Evolutionary conservation across 495 filamentous ascomycete genomes (phyloP).

Genomic region (Penicillium maclennaniae): DNA sequence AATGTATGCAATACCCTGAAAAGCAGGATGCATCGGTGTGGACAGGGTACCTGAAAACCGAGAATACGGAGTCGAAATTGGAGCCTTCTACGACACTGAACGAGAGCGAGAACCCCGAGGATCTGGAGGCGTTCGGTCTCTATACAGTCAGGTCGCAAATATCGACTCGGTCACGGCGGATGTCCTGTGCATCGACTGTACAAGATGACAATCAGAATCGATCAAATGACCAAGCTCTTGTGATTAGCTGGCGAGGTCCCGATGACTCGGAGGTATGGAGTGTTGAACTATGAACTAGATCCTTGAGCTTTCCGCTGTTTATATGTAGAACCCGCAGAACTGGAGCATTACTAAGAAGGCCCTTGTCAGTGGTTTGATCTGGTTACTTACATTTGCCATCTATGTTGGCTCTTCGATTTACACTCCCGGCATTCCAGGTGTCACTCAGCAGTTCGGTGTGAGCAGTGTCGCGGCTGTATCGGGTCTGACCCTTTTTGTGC

Average conservation of each 20-base stretch:
- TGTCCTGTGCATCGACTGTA: conserved; percentile 7
- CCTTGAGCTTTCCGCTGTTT: background rate
- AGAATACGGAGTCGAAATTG: background rate
- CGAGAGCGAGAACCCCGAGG: conserved; percentile 18
- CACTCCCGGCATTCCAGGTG: conserved; percentile 18
- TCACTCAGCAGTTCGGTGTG: conserved; percentile 43
- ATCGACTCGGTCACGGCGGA: conserved; percentile 1
- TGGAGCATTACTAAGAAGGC: conserved; percentile 34
- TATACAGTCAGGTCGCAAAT: no score
- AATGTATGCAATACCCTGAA: no score
- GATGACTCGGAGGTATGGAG: conserved; percentile 22
- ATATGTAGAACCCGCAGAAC: conserved; percentile 45
- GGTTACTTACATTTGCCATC: conserved; percentile 30
- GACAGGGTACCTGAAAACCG: background rate
- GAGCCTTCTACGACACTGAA: conserved; percentile 5
- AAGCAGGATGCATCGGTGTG: no score
- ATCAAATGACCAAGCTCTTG: no score
- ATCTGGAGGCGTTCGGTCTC: background rate
- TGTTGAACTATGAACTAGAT: background rate
- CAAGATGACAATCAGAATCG: background rate
- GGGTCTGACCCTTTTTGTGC: conserved; percentile 49
- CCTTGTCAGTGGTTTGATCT: conserved; percentile 19
- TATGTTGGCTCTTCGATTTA: conserved; percentile 34
- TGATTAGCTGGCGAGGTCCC: no score
- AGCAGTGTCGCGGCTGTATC: conserved; percentile 43